Base-by-base conservation (phyloP, 805 yeast species). In the Starmerella potacharoeniae region DNA sequence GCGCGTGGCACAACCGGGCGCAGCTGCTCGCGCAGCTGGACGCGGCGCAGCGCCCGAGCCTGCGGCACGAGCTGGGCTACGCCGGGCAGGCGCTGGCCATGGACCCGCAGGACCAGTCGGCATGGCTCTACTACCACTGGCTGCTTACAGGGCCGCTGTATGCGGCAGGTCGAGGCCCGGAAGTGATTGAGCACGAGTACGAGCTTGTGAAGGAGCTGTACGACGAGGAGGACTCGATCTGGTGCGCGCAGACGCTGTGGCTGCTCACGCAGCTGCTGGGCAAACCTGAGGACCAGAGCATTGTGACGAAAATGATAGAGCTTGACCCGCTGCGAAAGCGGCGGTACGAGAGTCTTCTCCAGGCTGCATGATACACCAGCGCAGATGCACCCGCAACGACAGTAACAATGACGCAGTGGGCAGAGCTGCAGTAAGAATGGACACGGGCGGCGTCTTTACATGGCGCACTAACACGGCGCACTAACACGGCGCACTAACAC, bases 1-100 rank as follows among this genome's bases (percentile, higher is more conserved):
- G 96, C 2, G 97, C 98, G 6, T 89, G 96, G 95, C 97, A 91
- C 68, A 86, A 87, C 67, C 74, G 97, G 59, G 77, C 88, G 1
- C 81, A 79, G 55, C 70, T 90, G 56, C 76, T 91, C 11, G 81
- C 82, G 3, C 69, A 69, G 51, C 67, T 86, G 51, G 74, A 79
- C 53, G 60, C 63, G 0, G 55, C 55, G 4, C 63, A 51, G 35
- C 51, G 66, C 56, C 60, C 64, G 45, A 50, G 56, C 13, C 66
- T 87, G 6, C 55, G 58, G 0, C 69, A 73, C 17, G 98, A 93
- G 67, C 69, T 89, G 43, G 76, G 76, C 3, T 75, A 84, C 60
- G 75, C 89, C 39, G 83, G 82, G 56, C 83, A 86, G 33, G 98
- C 97, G 0, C 80, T 88, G 70, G 87, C 82, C 65, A 87, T 95